Conservation (phyloP, 169 alveolate genomes). For the Babesia ovata region DNA sequence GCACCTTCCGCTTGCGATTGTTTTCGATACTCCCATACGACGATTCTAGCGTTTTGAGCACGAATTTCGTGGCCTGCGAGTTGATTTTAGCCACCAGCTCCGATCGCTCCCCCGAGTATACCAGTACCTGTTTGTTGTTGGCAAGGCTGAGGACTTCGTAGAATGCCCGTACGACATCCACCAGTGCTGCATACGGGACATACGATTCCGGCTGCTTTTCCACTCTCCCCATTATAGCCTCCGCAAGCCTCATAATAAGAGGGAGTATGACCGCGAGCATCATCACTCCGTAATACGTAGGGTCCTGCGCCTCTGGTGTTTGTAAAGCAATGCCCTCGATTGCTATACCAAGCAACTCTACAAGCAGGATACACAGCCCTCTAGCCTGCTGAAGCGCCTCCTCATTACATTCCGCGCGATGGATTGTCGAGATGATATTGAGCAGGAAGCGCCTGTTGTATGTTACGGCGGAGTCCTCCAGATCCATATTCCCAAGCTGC, state of each 20-base stretch:
- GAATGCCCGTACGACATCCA: neutral
- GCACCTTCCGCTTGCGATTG: neutral
- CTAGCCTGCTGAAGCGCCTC: neutral
- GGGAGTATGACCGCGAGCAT: constrained; percentile 1
- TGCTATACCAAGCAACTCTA: constrained; percentile 2
- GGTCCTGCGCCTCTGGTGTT: neutral
- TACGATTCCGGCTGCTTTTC: constrained; percentile 6
- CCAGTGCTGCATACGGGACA: neutral
- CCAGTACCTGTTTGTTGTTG: constrained; percentile 21
- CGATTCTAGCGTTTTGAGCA: neutral
- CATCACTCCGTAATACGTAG: constrained; percentile 2
- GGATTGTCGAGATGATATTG: constrained; percentile 10
- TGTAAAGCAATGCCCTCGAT: neutral
- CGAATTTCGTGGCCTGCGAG: constrained; percentile 1
- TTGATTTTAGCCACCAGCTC: constrained; percentile 5
- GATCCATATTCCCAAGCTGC: constrained; percentile 37
- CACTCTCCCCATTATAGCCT: neutral
- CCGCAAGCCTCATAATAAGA: constrained; percentile 8
- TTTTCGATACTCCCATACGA: neutral
- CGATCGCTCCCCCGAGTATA: constrained; percentile 21
- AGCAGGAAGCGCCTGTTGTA: constrained; percentile 34
- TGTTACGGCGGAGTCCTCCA: constrained; percentile 35
- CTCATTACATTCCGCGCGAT: constrained; percentile 10
- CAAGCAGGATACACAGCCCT: constrained; percentile 20
- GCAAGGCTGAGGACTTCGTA: neutral